Percentiles rank a stretch among this genome's conserved stretches.
Conservation (phyloP, 768 basidiomycete genomes). For the Russula ochroleuca region DNA sequence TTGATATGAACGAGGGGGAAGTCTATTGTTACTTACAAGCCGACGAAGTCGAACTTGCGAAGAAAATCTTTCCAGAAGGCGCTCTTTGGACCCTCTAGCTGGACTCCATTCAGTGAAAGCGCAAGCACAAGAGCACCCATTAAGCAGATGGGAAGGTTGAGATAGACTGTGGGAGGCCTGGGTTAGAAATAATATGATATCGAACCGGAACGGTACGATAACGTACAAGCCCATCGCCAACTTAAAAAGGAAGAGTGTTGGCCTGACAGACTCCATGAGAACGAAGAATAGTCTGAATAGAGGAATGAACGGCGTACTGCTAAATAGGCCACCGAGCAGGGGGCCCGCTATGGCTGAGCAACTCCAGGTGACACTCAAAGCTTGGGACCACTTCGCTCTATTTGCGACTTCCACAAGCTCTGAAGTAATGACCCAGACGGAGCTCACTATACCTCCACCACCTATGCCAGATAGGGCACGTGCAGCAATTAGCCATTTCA, state of each 20-base stretch:
- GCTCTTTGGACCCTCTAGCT: conserved; percentile 42
- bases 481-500: conserved; percentile 62
- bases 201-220: conserved; percentile 19
- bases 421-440: conserved; percentile 83
- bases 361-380: conserved; percentile 80
- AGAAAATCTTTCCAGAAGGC: conserved; percentile 55
- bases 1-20: conserved; percentile 24
- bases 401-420: conserved; percentile 70
- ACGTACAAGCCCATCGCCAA: conserved; percentile 88
- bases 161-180: conserved; percentile 53
- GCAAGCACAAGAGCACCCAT: conserved; percentile 54
- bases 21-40: conserved; percentile 52
- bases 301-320: conserved; percentile 45
- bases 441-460: conserved; percentile 82
- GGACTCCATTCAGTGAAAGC: conserved; percentile 56
- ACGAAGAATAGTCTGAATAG: neutral
- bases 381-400: conserved; percentile 81
- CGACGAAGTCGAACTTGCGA: conserved; percentile 67
- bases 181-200: conserved; percentile 25
- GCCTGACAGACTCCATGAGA: conserved; percentile 17
- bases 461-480: conserved; percentile 70
- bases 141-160: conserved; percentile 75
- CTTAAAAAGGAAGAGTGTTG: conserved; percentile 37
- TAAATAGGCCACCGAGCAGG: conserved; percentile 77
- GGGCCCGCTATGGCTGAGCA: conserved; percentile 83